phyloP scores from a whole-genome alignment of 2,329 filamentous ascomycete species.

The Aspergillus piperis region DNA sequence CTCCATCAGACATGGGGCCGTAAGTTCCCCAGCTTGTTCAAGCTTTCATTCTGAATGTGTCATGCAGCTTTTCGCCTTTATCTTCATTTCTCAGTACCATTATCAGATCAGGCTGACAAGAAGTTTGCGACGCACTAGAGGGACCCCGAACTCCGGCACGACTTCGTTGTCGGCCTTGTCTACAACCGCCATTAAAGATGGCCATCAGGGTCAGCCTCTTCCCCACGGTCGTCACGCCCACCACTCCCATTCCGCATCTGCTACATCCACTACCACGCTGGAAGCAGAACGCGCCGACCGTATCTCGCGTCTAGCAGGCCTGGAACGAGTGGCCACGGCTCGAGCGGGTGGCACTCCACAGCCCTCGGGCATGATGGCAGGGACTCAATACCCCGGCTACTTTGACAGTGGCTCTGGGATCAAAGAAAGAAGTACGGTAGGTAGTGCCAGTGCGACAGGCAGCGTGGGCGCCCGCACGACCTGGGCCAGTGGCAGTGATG shows the following conservation, averaged over 20 bases:
- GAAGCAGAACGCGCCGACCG: slow-evolving; percentile 93
- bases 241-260: slow-evolving; percentile 59
- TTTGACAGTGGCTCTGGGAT: slow-evolving; percentile 76
- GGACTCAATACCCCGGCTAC: slow-evolving; percentile 63
- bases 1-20: slow-evolving; percentile 82
- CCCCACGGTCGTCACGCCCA: slow-evolving; percentile 56
- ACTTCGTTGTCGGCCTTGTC: slow-evolving; percentile 90
- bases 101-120: slow-evolving; percentile 18
- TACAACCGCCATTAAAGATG: slow-evolving; percentile 94
- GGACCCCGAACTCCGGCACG: slow-evolving; percentile 88
- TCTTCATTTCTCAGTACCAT: not conserved
- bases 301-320: slow-evolving; percentile 89
- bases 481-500: slow-evolving; percentile 66
- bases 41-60: slow-evolving; percentile 3
- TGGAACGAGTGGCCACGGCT: slow-evolving; percentile 81
- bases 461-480: slow-evolving; percentile 69
- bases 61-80: slow-evolving; percentile 14
- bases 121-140: slow-evolving; percentile 54
- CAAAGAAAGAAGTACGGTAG: slow-evolving; percentile 84
- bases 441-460: slow-evolving; percentile 79
- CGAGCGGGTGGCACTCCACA: slow-evolving; percentile 51
- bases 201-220: slow-evolving; percentile 78
- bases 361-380: slow-evolving; percentile 37
- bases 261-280: slow-evolving; percentile 68
- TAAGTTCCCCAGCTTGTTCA: slow-evolving; percentile 52